Percentiles rank a stretch among this genome's conserved stretches.
phyloP scores from a whole-genome alignment of 352 stramenopile species.

The Pythium grandisporangium region DNA sequence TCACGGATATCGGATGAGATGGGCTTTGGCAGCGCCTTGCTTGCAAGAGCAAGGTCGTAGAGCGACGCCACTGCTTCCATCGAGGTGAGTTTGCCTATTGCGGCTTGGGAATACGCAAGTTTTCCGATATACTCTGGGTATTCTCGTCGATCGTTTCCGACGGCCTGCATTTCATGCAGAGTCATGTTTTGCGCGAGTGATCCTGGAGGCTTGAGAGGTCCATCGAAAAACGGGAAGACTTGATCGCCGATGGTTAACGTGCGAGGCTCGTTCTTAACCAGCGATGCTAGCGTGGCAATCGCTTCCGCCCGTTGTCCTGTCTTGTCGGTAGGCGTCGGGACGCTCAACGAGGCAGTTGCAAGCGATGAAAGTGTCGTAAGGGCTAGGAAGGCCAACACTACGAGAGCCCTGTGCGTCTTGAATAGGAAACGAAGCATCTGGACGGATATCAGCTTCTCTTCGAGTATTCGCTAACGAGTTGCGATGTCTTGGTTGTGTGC shows the following conservation, averaged over 20 bases:
- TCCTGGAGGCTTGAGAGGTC: neutral
- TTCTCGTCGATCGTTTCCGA: neutral
- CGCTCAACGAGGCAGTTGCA: neutral
- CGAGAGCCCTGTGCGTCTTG: too few relatives aligned
- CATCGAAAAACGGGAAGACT: conserved; percentile 2
- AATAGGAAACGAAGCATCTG: too few relatives aligned
- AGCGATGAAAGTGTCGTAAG: too few relatives aligned
- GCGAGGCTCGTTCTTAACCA: conserved; percentile 5
- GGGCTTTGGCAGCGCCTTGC: neutral
- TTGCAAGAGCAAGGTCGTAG: neutral
- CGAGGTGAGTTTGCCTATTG: neutral
- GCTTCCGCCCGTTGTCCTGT: neutral
- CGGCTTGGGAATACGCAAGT: neutral
- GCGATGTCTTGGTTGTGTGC: too few relatives aligned
- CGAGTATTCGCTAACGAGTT: too few relatives aligned
- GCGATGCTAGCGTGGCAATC: neutral
- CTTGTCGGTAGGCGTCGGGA: neutral
- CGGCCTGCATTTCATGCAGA: neutral
- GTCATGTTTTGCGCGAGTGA: conserved; percentile 1
- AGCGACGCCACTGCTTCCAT: neutral
- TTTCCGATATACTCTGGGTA: neutral
- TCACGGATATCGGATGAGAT: conserved; percentile 4
- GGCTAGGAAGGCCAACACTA: too few relatives aligned
- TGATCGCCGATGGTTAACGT: neutral
- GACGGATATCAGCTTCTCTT: too few relatives aligned